phyloP scores from a whole-genome alignment of 2,329 filamentous ascomycete genomes.

The Cryphonectria carpinicola region DNA sequence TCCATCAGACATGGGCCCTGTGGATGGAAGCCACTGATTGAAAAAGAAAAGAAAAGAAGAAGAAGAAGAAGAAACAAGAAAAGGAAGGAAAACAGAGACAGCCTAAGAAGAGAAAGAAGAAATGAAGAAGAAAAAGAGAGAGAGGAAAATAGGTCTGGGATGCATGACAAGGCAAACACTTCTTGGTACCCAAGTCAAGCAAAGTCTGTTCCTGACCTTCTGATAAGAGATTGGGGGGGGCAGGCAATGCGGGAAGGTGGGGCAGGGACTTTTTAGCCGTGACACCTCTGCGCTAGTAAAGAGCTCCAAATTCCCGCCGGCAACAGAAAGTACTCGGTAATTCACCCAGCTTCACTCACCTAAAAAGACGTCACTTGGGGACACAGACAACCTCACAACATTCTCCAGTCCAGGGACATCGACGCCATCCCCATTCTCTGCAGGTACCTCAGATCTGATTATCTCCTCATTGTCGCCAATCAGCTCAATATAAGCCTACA shows the following conservation, averaged over 20 bases:
- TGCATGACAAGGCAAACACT: not conserved
- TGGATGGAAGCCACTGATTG: not conserved
- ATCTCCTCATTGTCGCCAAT: not conserved
- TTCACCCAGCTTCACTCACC: not conserved
- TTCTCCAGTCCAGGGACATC: not conserved
- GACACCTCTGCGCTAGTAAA: not conserved
- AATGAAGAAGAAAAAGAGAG: not conserved
- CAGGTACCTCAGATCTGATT: not conserved
- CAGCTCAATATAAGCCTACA: not conserved
- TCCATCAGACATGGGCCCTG: not conserved
- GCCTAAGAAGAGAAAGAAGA: no score
- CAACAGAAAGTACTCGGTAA: not conserved
- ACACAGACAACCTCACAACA: not conserved
- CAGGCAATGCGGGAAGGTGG: conserved; percentile 9
- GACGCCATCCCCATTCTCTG: not conserved
- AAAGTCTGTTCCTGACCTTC: not conserved
- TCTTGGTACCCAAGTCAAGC: not conserved
- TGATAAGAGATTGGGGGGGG: not conserved
- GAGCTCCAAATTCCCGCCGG: conserved; percentile 15
- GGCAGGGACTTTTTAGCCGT: not conserved
- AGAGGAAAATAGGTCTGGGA: not conserved
- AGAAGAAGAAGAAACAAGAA: no score
- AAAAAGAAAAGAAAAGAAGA: no score
- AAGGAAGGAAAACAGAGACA: no score
- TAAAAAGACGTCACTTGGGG: conserved; percentile 9